Base-by-base conservation (phyloP, 176 grass and related monocot species). In the Canna indica region DNA sequence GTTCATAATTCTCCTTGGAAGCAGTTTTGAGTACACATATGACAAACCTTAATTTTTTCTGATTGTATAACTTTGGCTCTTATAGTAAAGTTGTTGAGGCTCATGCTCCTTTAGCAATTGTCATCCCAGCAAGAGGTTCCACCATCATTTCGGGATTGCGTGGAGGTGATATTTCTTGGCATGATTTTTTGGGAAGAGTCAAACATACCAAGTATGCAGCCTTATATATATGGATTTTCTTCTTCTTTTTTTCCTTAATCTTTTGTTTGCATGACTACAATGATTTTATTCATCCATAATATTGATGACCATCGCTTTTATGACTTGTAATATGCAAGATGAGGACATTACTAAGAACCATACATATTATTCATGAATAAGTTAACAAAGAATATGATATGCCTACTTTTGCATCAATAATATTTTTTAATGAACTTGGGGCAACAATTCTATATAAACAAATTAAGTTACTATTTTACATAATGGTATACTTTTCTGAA, bases 21-120 rank as follows among this genome's bases (percentile, higher is more conserved):
- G 3, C 29, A 61, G 34, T 73, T 13, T 45, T 66, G 29, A n/a
- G 34, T 38, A 39, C 32, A 32, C 7, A 66, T 25, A 13, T n/a
- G 12, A 66, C 39, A 36, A n/a, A 31, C 18, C 63, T 39, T 38
- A 38, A 10, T 36, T 73, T 5, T 71, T 79, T 66, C 83, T 91
- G 39, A 80, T 65, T 41, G 44, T 58, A 44, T 74, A 53, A 32
- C 26, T 83, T 81, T 72, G 70, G 28, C 83, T 82, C 8, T 90
- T 48, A 73, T 79, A 97, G 94, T 90, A 80, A 86, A 92, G 77
- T 93, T 52, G 77, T 97, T 68, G 94, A 97, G 70, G 94, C 89
- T 73, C 75, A 80, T 58, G 84, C 82, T 70, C 89, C 89, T 44
- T 50, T 85, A 77, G 75, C 89, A 50, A 87, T 97, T 64, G 86